Evolutionary conservation across 129 eudicot genomes (phyloP).

Genomic region (Flaveria ramosissima): DNA sequence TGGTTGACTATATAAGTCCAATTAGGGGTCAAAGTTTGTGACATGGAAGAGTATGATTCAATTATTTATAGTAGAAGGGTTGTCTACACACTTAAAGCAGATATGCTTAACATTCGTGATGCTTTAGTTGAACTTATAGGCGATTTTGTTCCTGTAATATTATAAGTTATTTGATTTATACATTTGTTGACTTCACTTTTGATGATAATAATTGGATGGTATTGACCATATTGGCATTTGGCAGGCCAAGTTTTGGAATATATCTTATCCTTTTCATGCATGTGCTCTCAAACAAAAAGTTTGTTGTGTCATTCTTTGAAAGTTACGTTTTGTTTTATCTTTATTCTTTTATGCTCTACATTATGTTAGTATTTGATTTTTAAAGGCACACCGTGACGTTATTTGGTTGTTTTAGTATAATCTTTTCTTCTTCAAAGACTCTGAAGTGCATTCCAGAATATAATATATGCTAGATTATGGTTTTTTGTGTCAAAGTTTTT

Average conservation of each 20-base stretch:
- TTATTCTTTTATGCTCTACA: constrained; percentile 3
- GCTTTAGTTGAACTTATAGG: constrained; percentile 3
- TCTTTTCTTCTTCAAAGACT: neutral
- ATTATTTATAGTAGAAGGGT: neutral
- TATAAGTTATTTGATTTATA: neutral
- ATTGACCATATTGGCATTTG: constrained; percentile 23
- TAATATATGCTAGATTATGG: constrained; percentile 27
- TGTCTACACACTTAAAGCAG: constrained; percentile 5
- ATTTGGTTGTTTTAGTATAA: constrained; percentile 30
- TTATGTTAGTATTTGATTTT: constrained; percentile 13
- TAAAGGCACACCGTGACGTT: constrained; percentile 15
- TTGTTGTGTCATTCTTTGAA: constrained; percentile 12
- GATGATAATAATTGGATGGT: constrained; percentile 1
- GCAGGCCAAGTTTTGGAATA: constrained; percentile 34
- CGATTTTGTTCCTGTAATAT: neutral
- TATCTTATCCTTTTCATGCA: neutral
- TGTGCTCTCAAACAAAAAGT: constrained; percentile 5
- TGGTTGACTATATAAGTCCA: constrained; percentile 1
- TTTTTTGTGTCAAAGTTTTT: constrained; percentile 23
- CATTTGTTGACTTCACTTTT: constrained; percentile 8
- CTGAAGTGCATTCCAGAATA: constrained; percentile 9
- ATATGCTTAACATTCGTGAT: neutral
- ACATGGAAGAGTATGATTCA: neutral
- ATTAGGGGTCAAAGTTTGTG: constrained; percentile 5
- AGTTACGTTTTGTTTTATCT: constrained; percentile 23